Base-by-base conservation (phyloP, 2,329 filamentous ascomycete genomes). In the Myriosclerotinia curreyana region DNA sequence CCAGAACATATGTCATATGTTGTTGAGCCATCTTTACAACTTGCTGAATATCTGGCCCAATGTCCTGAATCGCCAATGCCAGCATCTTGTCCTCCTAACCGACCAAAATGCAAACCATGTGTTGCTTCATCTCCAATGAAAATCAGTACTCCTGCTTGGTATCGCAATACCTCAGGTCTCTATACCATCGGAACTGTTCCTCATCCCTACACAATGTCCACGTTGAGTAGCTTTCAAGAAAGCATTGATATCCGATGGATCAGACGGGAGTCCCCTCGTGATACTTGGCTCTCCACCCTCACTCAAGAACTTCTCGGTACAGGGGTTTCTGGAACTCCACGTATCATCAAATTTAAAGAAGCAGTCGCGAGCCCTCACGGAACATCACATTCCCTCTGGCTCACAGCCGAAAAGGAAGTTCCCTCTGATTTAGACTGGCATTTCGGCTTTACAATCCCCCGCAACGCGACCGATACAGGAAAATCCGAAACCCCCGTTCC, bases 181-280 rank as follows among this genome's bases (percentile, higher is more conserved):
- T 98, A 92, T 78, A 92, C 89, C 3, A 90, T 99, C 68, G 92
- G 89, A 65, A 90, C 87, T 0, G 88, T 98, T 15, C 94, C 94
- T 0, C 95, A 99, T 74, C 95, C 95, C 0, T 96, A 92, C 79
- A 97, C 93, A 1, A 81, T 92, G 50, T 83, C 87, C 62, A 84
- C 86, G 15, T 79, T 98, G 22, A 82, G 86, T 65, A 82, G 86
- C 68, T 82, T 86, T 65, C 81, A 84, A 49, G 81, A 85, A 2
- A 78, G 81, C 1, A 79, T 91, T 56, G 87, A 88, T 55, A 77
- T 88, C 1, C 76, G 80, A 9, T 89, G 86, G 79, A 83, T 93
- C 66, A 84, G 88, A 53, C 82, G 87, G 65, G 79, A 88, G 62
- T 87, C 89, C 0, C 77, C 81, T 38, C 90, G 93, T 34, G 92